Percentiles rank a stretch among this genome's conserved stretches.
phyloP scores from a whole-genome alignment of 768 basidiomycete genomes.

The Mycena indigotica region DNA sequence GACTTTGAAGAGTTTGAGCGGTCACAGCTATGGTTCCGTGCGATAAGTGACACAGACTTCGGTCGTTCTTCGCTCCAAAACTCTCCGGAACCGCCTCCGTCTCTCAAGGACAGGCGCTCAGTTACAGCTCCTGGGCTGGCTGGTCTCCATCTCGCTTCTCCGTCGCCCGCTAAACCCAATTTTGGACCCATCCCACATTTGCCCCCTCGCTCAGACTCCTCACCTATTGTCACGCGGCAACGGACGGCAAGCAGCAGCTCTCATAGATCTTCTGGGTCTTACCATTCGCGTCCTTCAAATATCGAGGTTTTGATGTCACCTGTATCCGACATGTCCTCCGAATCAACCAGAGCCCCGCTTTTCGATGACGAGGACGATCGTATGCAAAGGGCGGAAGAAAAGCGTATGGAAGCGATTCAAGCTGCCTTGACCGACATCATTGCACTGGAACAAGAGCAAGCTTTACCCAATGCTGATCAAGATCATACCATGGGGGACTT shows the following conservation, averaged over 20 bases:
- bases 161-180: conserved; percentile 18
- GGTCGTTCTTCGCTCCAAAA: conserved; percentile 20
- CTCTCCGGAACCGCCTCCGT: conserved; percentile 18
- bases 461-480: conserved; percentile 15
- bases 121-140: conserved; percentile 19
- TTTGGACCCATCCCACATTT: conserved; percentile 23
- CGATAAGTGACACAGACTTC: conserved; percentile 69
- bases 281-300: conserved; percentile 48
- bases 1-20: conserved; percentile 89
- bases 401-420: conserved; percentile 94
- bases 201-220: conserved; percentile 39
- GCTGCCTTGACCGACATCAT: conserved; percentile 96
- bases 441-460: conserved; percentile 67
- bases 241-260: conserved; percentile 45
- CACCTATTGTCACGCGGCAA: conserved; percentile 40
- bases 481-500: no score
- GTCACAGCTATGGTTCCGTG: conserved; percentile 92
- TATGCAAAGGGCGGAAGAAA: conserved; percentile 68
- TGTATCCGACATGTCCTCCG: conserved; percentile 49
- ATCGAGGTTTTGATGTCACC: conserved; percentile 87
- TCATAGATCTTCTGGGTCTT: conserved; percentile 34
- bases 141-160: conserved; percentile 12
- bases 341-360: conserved; percentile 68
- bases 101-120: conserved; percentile 12
- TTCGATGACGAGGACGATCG: conserved; percentile 82